Evolutionary conservation across 768 basidiomycete species (phyloP).

Genomic region (Neoboletus subvelutipes): DNA sequence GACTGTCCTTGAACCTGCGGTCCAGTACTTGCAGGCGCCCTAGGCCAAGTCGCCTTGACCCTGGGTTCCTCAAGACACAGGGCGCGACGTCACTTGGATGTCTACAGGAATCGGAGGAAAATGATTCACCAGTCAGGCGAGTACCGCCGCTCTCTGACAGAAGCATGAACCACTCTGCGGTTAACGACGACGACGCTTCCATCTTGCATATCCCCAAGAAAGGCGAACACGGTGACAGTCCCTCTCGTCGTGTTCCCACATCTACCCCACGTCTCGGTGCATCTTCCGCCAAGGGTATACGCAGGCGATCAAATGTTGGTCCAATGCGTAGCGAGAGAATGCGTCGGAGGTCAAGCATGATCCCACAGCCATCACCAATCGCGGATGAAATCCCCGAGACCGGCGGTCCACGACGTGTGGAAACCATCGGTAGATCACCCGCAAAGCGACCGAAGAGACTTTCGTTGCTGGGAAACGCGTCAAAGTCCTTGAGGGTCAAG

Average conservation of each 20-base stretch:
- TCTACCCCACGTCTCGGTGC: constrained; percentile 42
- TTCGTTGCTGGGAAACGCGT: constrained; percentile 46
- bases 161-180: constrained; percentile 52
- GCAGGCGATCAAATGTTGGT: constrained; percentile 74
- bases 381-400: constrained; percentile 36
- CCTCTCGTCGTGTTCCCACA: constrained; percentile 47
- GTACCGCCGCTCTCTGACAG: constrained; percentile 59
- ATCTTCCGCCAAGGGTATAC: constrained; percentile 38
- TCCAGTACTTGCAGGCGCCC: constrained; percentile 41
- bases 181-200: constrained; percentile 23
- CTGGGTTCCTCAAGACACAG: constrained; percentile 60
- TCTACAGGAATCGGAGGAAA: constrained; percentile 73
- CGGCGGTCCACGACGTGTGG: constrained; percentile 41
- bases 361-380: constrained; percentile 62
- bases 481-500: constrained; percentile 37
- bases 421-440: constrained; percentile 48
- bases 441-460: constrained; percentile 58
- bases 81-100: constrained; percentile 54
- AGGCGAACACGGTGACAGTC: constrained; percentile 41
- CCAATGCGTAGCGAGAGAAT: constrained; percentile 71
- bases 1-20: constrained; percentile 16
- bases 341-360: constrained; percentile 76
- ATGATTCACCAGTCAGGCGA: constrained; percentile 34
- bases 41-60: constrained; percentile 67
- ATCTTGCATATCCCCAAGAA: constrained; percentile 36